A percentile compares a stretch with the other conserved stretches of the same genome.
These are phyloP conservation scores for Beauveria bassiana DNA, from an alignment of 2,329 filamentous ascomycete species.

Conservation along the genomic window DNA sequence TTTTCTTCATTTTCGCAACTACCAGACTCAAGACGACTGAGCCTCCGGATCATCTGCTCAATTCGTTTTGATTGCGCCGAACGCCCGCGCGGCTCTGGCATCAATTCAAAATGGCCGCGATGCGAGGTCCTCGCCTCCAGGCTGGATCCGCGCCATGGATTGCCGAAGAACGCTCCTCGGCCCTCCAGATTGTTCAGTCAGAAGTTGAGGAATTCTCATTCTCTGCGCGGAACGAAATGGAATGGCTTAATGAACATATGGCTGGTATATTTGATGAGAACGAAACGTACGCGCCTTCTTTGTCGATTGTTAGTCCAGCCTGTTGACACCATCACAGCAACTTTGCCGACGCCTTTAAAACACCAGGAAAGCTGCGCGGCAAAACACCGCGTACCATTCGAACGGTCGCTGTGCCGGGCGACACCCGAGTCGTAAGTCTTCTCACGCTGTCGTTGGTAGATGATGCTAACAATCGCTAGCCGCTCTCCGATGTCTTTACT, in stretches of 20 bases:
- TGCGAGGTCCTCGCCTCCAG: conserved; percentile 52
- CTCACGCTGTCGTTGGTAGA: conserved; percentile 13
- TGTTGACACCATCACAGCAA: conserved; percentile 51
- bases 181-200: conserved; percentile 64
- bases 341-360: conserved; percentile 93
- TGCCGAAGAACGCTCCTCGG: conserved; percentile 71
- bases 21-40: background rate
- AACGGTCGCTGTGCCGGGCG: conserved; percentile 45
- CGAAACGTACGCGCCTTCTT: conserved; percentile 56
- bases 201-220: conserved; percentile 92
- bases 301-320: background rate
- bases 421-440: conserved; percentile 55
- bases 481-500: conserved; percentile 52
- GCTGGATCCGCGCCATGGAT: conserved; percentile 85
- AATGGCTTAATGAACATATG: conserved; percentile 99
- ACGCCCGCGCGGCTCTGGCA: conserved; percentile 7
- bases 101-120: conserved; percentile 30
- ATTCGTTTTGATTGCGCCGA: background rate
- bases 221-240: conserved; percentile 85
- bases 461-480: conserved; percentile 32
- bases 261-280: conserved; percentile 82
- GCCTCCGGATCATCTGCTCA: background rate
- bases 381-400: conserved; percentile 69
- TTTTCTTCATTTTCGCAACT: background rate
- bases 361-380: conserved; percentile 72